These are phyloP conservation scores for Tillandsia leiboldiana DNA, from an alignment of 176 grass and related monocot species.

Conservation along the genomic window DNA sequence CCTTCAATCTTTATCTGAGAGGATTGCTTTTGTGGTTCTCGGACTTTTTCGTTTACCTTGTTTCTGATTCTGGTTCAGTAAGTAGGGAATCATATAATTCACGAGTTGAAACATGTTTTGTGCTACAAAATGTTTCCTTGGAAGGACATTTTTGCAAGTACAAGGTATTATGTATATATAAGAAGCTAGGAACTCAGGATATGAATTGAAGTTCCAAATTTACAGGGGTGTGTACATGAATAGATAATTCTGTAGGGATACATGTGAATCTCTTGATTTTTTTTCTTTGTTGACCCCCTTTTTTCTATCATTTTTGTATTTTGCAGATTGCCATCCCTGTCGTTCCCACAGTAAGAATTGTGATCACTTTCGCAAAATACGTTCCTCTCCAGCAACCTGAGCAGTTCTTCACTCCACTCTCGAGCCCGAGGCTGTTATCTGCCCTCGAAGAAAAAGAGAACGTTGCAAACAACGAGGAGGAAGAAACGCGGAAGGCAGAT, in stretches of 20 bases:
- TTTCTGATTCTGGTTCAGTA: too few species aligned
- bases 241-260: not conserved
- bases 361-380: constrained; percentile 92
- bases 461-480: constrained; percentile 22
- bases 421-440: constrained; percentile 71
- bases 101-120: too few species aligned
- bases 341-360: constrained; percentile 79
- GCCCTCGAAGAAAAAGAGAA: constrained; percentile 26
- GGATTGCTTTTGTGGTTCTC: too few species aligned
- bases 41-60: too few species aligned
- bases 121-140: too few species aligned
- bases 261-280: not conserved
- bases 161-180: too few species aligned
- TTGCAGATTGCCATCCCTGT: constrained; percentile 91
- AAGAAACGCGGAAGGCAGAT: constrained; percentile 28
- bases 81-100: too few species aligned
- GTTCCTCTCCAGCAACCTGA: constrained; percentile 65
- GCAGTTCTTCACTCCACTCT: constrained; percentile 95
- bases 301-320: not conserved
- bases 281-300: not conserved
- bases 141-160: too few species aligned
- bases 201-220: too few species aligned
- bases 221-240: too few species aligned
- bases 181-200: too few species aligned
- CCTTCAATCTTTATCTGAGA: too few species aligned